These are phyloP conservation scores for Aspergillus aculeatinus DNA, from an alignment of 2,329 filamentous ascomycete species.

Conservation along the genomic window DNA sequence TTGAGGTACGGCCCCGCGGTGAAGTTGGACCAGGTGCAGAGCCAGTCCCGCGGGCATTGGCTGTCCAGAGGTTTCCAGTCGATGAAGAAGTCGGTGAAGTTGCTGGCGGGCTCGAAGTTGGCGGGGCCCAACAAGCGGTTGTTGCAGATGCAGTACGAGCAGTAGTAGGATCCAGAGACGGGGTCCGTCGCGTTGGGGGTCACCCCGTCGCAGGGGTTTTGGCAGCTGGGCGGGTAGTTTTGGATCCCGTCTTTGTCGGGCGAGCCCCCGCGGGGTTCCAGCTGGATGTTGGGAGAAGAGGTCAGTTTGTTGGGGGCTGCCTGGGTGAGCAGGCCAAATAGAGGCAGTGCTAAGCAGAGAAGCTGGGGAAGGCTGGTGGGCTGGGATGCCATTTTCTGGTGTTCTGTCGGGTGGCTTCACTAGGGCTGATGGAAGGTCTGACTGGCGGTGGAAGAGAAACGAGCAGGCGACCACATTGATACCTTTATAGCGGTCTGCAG, in stretches of 20 bases:
- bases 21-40: constrained; percentile 4
- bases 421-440: no score
- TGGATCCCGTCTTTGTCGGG: background rate
- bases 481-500: background rate
- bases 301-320: background rate
- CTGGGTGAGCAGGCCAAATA: background rate
- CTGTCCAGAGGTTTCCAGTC: background rate
- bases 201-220: background rate
- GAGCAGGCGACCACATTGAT: background rate
- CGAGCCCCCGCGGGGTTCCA: background rate
- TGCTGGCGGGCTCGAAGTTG: background rate
- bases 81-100: background rate
- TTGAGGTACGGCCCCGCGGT: background rate
- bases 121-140: background rate
- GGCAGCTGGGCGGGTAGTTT: background rate
- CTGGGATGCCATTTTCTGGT: no score
- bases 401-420: no score
- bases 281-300: background rate
- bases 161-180: background rate
- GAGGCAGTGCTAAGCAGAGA: background rate
- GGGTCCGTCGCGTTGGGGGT: background rate
- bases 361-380: background rate
- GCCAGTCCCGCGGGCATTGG: constrained; percentile 1
- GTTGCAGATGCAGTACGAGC: constrained; percentile 2
- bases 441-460: no score